A percentile compares a stretch with the other conserved stretches of the same genome.
Evolutionary conservation across 1,284 basidiomycete species (phyloP).

Genomic region (Boletus mariae): DNA sequence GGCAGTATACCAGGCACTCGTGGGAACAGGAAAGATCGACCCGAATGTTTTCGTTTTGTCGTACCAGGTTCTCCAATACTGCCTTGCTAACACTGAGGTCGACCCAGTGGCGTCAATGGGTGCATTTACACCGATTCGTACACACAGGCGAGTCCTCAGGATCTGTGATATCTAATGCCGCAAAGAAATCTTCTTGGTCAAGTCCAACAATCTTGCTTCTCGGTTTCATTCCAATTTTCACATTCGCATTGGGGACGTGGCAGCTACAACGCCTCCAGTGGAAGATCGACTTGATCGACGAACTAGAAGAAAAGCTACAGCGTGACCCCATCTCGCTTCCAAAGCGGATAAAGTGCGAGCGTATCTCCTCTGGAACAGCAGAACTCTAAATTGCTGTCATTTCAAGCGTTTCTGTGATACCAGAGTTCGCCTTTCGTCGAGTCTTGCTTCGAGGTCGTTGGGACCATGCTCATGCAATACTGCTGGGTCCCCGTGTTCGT

Average conservation of each 20-base stretch:
- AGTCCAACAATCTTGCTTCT: slow-evolving; percentile 77
- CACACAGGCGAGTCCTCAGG: slow-evolving; percentile 15
- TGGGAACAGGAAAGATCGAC: slow-evolving; percentile 18
- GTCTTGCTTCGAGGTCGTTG: slow-evolving; percentile 77
- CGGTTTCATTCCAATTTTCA: slow-evolving; percentile 86
- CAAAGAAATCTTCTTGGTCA: slow-evolving; percentile 55
- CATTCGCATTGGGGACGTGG: slow-evolving; percentile 92
- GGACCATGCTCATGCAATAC: slow-evolving; percentile 74
- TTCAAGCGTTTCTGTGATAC: slow-evolving; percentile 62
- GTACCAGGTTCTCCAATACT: slow-evolving; percentile 8
- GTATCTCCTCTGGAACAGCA: slow-evolving; percentile 9
- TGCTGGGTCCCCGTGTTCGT: slow-evolving; percentile 82
- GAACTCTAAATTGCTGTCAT: slow-evolving; percentile 14
- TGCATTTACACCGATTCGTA: slow-evolving; percentile 11
- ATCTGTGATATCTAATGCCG: slow-evolving; percentile 36
- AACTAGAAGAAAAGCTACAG: slow-evolving; percentile 88
- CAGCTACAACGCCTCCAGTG: slow-evolving; percentile 89
- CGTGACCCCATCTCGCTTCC: slow-evolving; percentile 80
- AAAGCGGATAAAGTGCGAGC: slow-evolving; percentile 79
- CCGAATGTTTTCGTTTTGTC: slow-evolving; percentile 18
- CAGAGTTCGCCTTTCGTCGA: slow-evolving; percentile 85
- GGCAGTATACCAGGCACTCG: slow-evolving; percentile 9
- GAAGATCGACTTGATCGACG: slow-evolving; percentile 94
- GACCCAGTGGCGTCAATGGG: slow-evolving; percentile 2
- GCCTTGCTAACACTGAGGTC: slow-evolving; percentile 6